Base-by-base conservation (phyloP, 2,329 filamentous ascomycete species). In the Amesomyces nigricolor region DNA sequence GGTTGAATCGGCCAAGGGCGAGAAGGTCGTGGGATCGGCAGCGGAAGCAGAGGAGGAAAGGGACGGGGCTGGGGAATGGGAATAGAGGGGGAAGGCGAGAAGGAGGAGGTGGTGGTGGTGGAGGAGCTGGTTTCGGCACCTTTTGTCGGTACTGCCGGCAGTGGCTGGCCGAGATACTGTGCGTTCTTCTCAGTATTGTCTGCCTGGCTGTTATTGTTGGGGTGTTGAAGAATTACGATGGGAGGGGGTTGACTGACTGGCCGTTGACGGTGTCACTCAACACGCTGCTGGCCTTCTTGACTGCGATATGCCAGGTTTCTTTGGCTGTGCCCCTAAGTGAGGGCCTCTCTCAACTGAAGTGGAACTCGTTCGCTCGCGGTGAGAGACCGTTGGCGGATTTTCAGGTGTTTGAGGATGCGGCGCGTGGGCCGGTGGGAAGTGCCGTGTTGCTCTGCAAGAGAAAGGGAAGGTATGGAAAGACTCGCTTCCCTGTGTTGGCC, bases 321-420 rank as follows among this genome's bases (percentile, higher is more conserved):
- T 50, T 69, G 39, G 50, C 64, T 5, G 57, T 64, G 8, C 62
- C 65, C 4, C 51, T 68, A 17, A 53, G 55, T 2, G 64, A 68
- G 54, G 65, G 64, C 9, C 58, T 70, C 30, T 63, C 63, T 4
- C 67, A 70, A 62, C 63, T 67, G 46, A 70, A 66, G 54, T 69
- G 68, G 67, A 68, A 69, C 55, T 67, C 64, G 58, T 68, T 69
- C 50, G 63, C 61, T 8, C 51, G 64, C 1, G 56, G 56, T 4
- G 57, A 63, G 43, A 61, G 60, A 49, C 56, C 58, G 26, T 51
- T 68, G n/a, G 52, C 55, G 13, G 66, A 69, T 51, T 68, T 67
- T n/a, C 46, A 61, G 40, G 57, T 56, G 4, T 67, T 67, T 44
- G 67, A 70, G 37, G 57, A 65, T 37, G 66, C 66, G 6, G 63